These are phyloP conservation scores for Rubroshorea leprosula DNA, from an alignment of 345 rosid genomes.

Conservation along the genomic window DNA sequence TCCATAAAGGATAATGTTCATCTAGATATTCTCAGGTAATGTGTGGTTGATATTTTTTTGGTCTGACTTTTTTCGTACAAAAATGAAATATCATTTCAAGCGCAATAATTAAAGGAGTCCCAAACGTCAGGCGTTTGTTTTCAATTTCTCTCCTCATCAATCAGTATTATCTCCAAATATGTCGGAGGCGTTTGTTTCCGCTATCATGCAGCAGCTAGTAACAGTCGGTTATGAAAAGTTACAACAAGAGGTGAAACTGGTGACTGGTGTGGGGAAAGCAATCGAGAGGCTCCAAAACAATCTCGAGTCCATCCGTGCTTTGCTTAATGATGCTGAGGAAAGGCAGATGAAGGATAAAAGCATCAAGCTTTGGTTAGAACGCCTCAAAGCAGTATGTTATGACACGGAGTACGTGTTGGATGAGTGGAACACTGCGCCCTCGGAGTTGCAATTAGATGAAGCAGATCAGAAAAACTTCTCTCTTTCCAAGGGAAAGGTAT, in stretches of 20 bases:
- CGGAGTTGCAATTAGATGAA: neutral
- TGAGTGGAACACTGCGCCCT: neutral
- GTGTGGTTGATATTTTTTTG: too few relatives aligned
- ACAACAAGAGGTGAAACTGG: neutral
- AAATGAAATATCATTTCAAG: too few relatives aligned
- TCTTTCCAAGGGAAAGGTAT: neutral
- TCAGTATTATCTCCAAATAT: too few relatives aligned
- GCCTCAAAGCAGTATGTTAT: constrained; percentile 5
- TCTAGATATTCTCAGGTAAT: too few relatives aligned
- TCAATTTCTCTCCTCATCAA: too few relatives aligned
- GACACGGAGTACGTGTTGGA: constrained; percentile 10
- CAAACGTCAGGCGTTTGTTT: too few relatives aligned
- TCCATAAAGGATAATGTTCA: too few relatives aligned
- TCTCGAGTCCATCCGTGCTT: neutral
- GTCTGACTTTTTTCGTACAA: too few relatives aligned
- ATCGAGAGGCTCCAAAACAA: neutral
- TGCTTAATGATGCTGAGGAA: constrained; percentile 1
- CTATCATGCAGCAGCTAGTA: neutral
- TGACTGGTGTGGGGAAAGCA: neutral
- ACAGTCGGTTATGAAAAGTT: neutral
- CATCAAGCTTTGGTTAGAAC: constrained; percentile 3
- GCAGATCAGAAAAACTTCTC: neutral
- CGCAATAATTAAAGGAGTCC: too few relatives aligned
- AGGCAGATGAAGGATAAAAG: neutral
- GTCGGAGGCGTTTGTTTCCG: neutral